Base-by-base conservation (phyloP, 352 stramenopile species). In the Phytophthora aleatoria region DNA sequence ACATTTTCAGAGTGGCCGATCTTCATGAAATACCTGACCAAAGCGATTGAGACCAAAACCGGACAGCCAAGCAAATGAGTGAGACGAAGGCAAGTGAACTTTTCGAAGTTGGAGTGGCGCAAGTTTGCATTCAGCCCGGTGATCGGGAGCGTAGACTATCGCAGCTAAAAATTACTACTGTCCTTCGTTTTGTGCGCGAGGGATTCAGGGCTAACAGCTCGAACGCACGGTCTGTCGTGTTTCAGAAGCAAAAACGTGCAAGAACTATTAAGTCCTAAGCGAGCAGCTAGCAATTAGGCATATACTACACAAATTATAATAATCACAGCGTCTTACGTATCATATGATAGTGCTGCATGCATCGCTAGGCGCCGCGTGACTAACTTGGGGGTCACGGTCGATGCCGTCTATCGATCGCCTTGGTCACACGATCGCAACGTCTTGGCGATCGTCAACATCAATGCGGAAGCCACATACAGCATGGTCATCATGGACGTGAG, bases 1-100 rank as follows among this genome's bases (percentile, higher is more conserved):
- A 50, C 10, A 31, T 33, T 50, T 33, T 50, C 43, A 7, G 43
- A 50, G 44, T 51, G 44, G 44, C 38, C 27, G 9, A 11, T 39
- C 1, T 24, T 38, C 4, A 51, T 51, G 27, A 51, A 51, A 13
- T 26, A 38, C 24, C 26, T 51, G 9, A 38, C 10, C 5, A 20
- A 36, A 13, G 12, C 26, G 11, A 20, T 51, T 26, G 44, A 51
- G 13, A 12, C 1, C 3, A 15, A 36, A 15, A 51, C 44, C 13
- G 44, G 44, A 27, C 27, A 38, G 11, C 33, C 33, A 38, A 38
- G 5, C 33, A 12, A 38, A 38, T 38, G 33, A 38, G 33, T 9
- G 33, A 12, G 33, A 38, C 6, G 33, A 38, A 12, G 33, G 33
- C 33, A 9, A 12, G 33, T 9, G 9, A 39, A 3, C 44, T 51